phyloP scores from a whole-genome alignment of 768 basidiomycete genomes.

The Naganishia friedmannii region DNA sequence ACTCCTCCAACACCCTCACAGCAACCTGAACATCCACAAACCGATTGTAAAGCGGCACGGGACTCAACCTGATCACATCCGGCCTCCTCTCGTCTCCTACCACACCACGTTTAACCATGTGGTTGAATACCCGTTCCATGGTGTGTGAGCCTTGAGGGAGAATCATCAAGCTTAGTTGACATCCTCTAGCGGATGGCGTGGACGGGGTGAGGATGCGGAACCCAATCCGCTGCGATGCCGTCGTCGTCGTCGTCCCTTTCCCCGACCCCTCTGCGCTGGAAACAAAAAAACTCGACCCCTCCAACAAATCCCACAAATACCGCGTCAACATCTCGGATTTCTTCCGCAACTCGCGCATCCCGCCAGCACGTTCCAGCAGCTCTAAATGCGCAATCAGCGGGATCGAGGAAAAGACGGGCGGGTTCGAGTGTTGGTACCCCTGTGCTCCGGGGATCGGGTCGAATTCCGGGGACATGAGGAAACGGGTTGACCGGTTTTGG shows the following conservation, averaged over 20 bases:
- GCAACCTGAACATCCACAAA: conserved; percentile 72
- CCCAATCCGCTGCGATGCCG: conserved; percentile 51
- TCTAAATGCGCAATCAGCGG: conserved; percentile 79
- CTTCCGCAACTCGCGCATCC: conserved; percentile 65
- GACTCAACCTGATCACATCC: conserved; percentile 85
- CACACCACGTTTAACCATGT: conserved; percentile 67
- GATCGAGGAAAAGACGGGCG: conserved; percentile 72
- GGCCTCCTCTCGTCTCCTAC: conserved; percentile 89
- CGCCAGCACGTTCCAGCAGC: conserved; percentile 73
- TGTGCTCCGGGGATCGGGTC: conserved; percentile 82
- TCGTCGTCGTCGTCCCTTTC: too few relatives aligned
- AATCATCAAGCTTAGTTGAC: conserved; percentile 83
- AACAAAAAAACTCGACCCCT: conserved; percentile 62
- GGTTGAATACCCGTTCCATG: conserved; percentile 69
- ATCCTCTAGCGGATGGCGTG: conserved; percentile 67
- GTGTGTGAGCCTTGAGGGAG: conserved; percentile 58
- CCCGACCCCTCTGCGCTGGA: neutral
- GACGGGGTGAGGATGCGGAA: conserved; percentile 93
- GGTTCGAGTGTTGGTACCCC: conserved; percentile 95
- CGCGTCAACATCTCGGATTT: conserved; percentile 71
- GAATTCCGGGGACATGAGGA: conserved; percentile 82
- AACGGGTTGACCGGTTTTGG: conserved; percentile 78
- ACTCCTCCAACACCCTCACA: conserved; percentile 63
- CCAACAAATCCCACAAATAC: conserved; percentile 66
- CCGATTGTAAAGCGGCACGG: conserved; percentile 81